Evolutionary conservation across 1,284 basidiomycete genomes (phyloP).

Genomic region (Marasmius fiardii): DNA sequence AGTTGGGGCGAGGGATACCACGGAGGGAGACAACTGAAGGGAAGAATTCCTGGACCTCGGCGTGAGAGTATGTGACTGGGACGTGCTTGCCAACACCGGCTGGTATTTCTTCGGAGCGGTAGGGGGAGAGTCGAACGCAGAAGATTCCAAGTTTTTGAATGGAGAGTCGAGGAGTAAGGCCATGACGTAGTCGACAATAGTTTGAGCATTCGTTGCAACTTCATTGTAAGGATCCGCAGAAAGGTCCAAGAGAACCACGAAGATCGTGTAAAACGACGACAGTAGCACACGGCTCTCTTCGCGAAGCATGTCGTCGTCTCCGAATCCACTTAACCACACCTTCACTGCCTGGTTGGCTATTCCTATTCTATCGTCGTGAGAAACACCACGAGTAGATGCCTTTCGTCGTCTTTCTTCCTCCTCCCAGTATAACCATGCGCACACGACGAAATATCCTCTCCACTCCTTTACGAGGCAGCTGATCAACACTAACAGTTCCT

Average conservation of each 20-base stretch:
- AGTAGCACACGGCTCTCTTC: conserved; percentile 84
- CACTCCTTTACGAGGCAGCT: conserved; percentile 95
- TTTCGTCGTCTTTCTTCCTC: conserved; percentile 65
- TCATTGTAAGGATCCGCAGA: conserved; percentile 93
- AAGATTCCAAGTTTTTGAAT: conserved; percentile 70
- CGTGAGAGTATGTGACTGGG: conserved; percentile 13
- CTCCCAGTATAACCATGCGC: conserved; percentile 95
- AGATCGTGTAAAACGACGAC: conserved; percentile 92
- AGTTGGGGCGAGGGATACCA: conserved; percentile 19
- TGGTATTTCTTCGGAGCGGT: conserved; percentile 34
- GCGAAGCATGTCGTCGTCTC: conserved; percentile 62
- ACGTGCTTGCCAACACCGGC: conserved; percentile 22
- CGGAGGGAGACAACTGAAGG: conserved; percentile 39
- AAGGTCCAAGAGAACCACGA: conserved; percentile 85
- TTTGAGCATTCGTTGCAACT: conserved; percentile 87
- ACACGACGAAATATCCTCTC: conserved; percentile 93
- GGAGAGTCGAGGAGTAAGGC: conserved; percentile 88
- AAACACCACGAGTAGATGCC: conserved; percentile 29
- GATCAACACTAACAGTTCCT: conserved; percentile 90
- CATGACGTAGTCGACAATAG: conserved; percentile 90
- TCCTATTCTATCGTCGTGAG: conserved; percentile 60
- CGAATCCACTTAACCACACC: conserved; percentile 71
- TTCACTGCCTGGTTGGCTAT: conserved; percentile 67
- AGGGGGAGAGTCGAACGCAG: conserved; percentile 55
- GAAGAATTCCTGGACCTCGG: conserved; percentile 52